Conservation (phyloP, 805 yeast genomes). For the Candida berthetii region DNA sequence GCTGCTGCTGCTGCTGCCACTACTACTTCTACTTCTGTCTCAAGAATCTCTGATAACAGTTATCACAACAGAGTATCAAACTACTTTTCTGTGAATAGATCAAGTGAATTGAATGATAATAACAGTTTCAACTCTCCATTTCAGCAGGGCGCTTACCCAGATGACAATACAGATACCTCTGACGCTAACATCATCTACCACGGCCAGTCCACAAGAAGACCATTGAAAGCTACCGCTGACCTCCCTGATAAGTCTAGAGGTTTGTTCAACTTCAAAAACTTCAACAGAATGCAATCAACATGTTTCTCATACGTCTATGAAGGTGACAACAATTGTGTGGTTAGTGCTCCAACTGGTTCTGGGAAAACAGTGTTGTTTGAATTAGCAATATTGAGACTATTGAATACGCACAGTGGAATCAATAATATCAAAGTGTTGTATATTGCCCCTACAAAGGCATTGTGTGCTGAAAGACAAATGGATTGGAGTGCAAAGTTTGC, state of each 20-base stretch:
- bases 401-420: conserved; percentile 19
- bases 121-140: no score
- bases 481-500: conserved; percentile 41
- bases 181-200: not conserved
- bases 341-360: conserved; percentile 54
- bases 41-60: no score
- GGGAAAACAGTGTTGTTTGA: conserved; percentile 54
- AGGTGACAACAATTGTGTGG: conserved; percentile 32
- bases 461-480: conserved; percentile 42
- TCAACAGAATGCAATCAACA: conserved; percentile 46
- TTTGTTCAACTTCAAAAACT: conserved; percentile 27
- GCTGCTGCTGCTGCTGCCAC: no score
- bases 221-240: conserved; percentile 8
- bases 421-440: conserved; percentile 33
- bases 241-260: conserved; percentile 32
- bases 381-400: conserved; percentile 36
- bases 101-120: no score
- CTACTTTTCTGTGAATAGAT: no score
- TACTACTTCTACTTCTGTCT: no score
- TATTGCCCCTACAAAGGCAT: conserved; percentile 55
- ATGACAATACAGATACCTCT: no score
- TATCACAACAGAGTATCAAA: no score
- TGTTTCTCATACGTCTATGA: conserved; percentile 33
- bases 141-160: no score
- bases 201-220: not conserved